Conservation (phyloP, 2,329 filamentous ascomycete species). For the Aspergillus udagawae region DNA sequence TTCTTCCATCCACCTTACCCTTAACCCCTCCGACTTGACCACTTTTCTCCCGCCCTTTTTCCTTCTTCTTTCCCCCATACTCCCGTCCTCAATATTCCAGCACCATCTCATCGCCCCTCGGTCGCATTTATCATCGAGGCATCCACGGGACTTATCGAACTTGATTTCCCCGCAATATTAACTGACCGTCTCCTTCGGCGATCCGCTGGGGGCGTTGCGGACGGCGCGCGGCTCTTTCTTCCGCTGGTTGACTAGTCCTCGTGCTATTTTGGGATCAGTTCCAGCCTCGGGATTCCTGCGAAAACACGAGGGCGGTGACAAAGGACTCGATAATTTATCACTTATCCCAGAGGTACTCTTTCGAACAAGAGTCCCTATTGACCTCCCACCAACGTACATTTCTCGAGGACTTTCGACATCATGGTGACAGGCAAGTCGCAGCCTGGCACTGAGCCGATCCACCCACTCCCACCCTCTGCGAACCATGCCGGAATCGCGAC, state of each 20-base stretch:
- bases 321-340: slow-evolving; percentile 12
- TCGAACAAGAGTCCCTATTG: neutral
- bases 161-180: neutral
- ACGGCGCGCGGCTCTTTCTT: slow-evolving; percentile 16
- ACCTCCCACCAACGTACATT: slow-evolving; percentile 4
- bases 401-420: slow-evolving; percentile 10
- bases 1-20: slow-evolving; percentile 4
- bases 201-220: slow-evolving; percentile 1
- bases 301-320: slow-evolving; percentile 30
- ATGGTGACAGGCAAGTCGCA: slow-evolving; percentile 39
- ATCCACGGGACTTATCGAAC: neutral
- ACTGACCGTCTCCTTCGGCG: neutral
- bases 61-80: slow-evolving; percentile 2
- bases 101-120: slow-evolving; percentile 1
- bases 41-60: slow-evolving; percentile 5
- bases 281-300: slow-evolving; percentile 29
- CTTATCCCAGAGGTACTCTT: neutral
- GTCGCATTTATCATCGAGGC: slow-evolving; percentile 2
- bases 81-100: neutral
- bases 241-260: slow-evolving; percentile 16
- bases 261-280: slow-evolving; percentile 27
- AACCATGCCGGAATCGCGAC: slow-evolving; percentile 46
- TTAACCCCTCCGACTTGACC: slow-evolving; percentile 2
- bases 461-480: slow-evolving; percentile 26
- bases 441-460: slow-evolving; percentile 30